Conservation (phyloP, 2,329 filamentous ascomycete genomes). For the Ascochyta koolunga region DNA sequence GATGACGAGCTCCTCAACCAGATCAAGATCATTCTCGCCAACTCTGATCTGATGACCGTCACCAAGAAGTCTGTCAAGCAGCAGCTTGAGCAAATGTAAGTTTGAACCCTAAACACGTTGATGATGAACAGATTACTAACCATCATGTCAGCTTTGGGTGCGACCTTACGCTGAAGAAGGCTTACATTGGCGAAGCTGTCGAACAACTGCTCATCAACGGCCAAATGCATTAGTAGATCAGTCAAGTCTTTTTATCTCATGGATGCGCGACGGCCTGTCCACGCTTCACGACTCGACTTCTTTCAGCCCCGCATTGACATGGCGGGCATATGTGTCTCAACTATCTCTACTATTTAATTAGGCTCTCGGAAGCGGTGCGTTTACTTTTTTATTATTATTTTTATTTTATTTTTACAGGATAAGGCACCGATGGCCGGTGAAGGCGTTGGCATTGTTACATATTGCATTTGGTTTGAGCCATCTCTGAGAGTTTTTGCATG, state of each 20-base stretch:
- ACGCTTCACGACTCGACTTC: constrained; percentile 15
- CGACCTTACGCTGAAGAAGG: constrained; percentile 81
- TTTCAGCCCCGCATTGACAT: constrained; percentile 2
- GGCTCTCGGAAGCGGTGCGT: constrained; percentile 8
- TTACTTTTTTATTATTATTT: too few species aligned
- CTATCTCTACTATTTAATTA: constrained; percentile 17
- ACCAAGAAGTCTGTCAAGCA: constrained; percentile 98
- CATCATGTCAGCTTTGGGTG: constrained; percentile 69
- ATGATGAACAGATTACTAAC: constrained; percentile 23
- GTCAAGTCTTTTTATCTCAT: not conserved
- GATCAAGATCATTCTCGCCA: constrained; percentile 90
- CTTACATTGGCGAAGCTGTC: constrained; percentile 71
- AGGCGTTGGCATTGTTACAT: constrained; percentile 9
- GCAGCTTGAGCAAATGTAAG: constrained; percentile 79
- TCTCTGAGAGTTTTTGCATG: constrained; percentile 1
- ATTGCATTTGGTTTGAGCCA: constrained; percentile 7
- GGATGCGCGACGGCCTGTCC: constrained; percentile 11
- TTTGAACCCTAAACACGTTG: not conserved
- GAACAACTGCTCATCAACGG: constrained; percentile 29
- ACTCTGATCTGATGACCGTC: constrained; percentile 93
- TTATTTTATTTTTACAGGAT: not conserved
- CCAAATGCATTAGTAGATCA: constrained; percentile 11
- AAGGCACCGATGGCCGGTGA: constrained; percentile 7
- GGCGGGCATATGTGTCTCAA: constrained; percentile 16
- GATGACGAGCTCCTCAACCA: constrained; percentile 91